Conservation (phyloP, 495 filamentous ascomycete species). For the Xylaria intraflava region DNA sequence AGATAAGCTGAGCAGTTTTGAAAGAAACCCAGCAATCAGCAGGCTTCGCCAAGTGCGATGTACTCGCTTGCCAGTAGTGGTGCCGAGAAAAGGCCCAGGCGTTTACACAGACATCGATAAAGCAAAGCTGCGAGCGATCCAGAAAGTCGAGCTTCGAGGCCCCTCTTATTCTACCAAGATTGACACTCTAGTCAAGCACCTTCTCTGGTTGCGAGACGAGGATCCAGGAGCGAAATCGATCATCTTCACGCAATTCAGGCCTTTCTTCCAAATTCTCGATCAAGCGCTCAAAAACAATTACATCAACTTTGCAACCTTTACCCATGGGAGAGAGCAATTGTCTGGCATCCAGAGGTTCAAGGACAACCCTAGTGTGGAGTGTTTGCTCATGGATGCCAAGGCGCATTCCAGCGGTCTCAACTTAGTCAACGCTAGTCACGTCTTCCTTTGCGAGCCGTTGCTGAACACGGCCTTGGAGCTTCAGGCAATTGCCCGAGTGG, state of each 20-base stretch:
- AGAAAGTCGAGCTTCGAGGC: constrained; percentile 65
- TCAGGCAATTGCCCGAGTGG: constrained; percentile 88
- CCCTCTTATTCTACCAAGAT: constrained; percentile 81
- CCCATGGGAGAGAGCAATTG: constrained; percentile 32
- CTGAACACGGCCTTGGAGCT: constrained; percentile 90
- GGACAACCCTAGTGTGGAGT: constrained; percentile 65
- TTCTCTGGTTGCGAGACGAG: constrained; percentile 74
- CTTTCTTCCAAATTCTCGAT: constrained; percentile 70
- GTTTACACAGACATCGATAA: constrained; percentile 76
- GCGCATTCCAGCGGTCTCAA: constrained; percentile 84
- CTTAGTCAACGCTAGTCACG: constrained; percentile 85
- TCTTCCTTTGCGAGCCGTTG: constrained; percentile 89
- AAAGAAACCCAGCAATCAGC: constrained; percentile 62
- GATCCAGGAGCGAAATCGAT: constrained; percentile 88
- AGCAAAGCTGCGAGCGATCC: constrained; percentile 68
- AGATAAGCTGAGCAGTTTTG: constrained; percentile 72
- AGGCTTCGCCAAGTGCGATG: neutral
- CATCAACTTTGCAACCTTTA: constrained; percentile 66
- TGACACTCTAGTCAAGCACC: constrained; percentile 71
- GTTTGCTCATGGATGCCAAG: constrained; percentile 82
- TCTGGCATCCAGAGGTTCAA: constrained; percentile 70
- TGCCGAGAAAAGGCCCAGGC: constrained; percentile 18
- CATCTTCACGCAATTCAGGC: constrained; percentile 79
- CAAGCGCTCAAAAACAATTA: constrained; percentile 58
- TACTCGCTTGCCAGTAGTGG: neutral